These are phyloP conservation scores for Phytophthora hibernalis DNA, from an alignment of 352 stramenopile genomes.

Conservation along the genomic window DNA sequence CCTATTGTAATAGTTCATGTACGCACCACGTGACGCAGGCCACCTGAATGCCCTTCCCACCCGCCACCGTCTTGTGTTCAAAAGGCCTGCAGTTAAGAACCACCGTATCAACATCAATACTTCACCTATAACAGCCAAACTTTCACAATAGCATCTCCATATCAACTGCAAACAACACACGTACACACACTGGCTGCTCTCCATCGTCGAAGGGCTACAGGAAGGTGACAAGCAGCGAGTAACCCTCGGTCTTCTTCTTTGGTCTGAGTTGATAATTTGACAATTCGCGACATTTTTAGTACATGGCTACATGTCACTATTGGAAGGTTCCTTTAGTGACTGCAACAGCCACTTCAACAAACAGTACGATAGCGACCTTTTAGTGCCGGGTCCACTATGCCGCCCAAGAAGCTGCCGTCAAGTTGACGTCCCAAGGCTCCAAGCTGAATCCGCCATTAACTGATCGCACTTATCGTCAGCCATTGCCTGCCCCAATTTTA, in stretches of 20 bases:
- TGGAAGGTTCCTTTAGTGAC: not conserved
- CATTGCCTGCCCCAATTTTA: conserved; percentile 32
- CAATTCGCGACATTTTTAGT: conserved; percentile 3
- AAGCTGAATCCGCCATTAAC: conserved; percentile 7
- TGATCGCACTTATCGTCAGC: conserved; percentile 25
- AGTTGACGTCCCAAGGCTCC: conserved; percentile 40
- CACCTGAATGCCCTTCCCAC: conserved; percentile 59
- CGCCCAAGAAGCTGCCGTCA: conserved; percentile 52
- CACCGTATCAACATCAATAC: not conserved
- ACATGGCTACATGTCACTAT: not conserved
- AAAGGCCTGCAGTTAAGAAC: conserved; percentile 26
- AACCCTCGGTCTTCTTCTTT: conserved; percentile 5
- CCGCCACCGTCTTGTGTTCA: conserved; percentile 65
- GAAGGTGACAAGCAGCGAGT: not conserved
- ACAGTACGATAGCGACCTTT: conserved; percentile 16
- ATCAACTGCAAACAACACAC: not conserved
- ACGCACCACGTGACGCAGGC: conserved; percentile 65
- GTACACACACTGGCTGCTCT: conserved; percentile 33
- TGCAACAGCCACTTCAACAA: conserved; percentile 21
- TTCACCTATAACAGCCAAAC: not conserved
- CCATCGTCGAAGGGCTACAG: conserved; percentile 6
- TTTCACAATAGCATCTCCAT: not conserved
- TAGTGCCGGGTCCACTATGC: conserved; percentile 29
- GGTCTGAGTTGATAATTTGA: conserved; percentile 16
- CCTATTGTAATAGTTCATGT: not conserved